Conservation (phyloP, 257 asterid genomes). For the Gentiana straminea region DNA sequence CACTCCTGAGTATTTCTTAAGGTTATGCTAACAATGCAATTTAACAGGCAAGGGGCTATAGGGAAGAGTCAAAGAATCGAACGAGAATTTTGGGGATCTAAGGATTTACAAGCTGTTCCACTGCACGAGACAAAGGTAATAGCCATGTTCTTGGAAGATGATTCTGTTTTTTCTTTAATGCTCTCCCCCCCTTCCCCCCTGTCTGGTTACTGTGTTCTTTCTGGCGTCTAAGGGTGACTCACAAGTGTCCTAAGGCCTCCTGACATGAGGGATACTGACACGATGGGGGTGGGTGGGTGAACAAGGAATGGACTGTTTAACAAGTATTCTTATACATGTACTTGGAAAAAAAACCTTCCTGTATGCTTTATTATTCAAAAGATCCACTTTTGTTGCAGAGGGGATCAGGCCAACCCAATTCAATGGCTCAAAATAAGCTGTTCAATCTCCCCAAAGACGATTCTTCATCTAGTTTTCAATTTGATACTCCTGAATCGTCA, state of each 20-base stretch:
- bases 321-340: background rate
- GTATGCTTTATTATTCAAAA: constrained; percentile 3
- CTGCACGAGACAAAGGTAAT: constrained; percentile 37
- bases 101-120: constrained; percentile 40
- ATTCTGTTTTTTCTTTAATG: background rate
- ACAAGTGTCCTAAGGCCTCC: too few relatives aligned
- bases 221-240: too few relatives aligned
- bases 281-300: background rate
- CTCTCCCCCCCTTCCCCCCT: too few relatives aligned
- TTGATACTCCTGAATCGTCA: constrained; percentile 22
- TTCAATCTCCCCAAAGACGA: constrained; percentile 31
- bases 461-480: constrained; percentile 23
- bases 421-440: constrained; percentile 33
- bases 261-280: too few relatives aligned
- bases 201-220: too few relatives aligned
- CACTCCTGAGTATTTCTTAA: background rate
- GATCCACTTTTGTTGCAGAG: constrained; percentile 28
- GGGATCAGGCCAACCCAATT: constrained; percentile 34
- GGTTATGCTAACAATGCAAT: constrained; percentile 9
- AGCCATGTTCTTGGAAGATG: constrained; percentile 44
- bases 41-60: constrained; percentile 42
- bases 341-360: background rate
- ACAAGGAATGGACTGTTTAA: background rate
- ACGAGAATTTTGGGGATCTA: constrained; percentile 32
- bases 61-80: constrained; percentile 46